Conservation (phyloP, 108 stramenopile species). For the Conticribra weissflogii region DNA sequence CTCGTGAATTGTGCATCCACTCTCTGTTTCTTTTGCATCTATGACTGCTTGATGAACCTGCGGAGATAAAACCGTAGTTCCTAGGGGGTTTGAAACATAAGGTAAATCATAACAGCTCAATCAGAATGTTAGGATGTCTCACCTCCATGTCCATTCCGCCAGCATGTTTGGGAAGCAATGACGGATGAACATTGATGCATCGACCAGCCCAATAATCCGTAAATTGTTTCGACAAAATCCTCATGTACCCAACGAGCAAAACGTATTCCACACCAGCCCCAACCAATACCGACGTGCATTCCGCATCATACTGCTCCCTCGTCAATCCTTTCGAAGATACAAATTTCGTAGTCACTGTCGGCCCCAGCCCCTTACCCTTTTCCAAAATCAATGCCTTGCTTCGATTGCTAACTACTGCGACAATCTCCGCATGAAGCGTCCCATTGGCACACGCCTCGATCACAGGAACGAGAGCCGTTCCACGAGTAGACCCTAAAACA, state of each 20-base stretch:
- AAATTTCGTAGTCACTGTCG: slow-evolving; percentile 82
- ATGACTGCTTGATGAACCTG: slow-evolving; percentile 97
- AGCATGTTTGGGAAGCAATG: slow-evolving; percentile 96
- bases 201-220: slow-evolving; percentile 89
- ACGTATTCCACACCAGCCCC: slow-evolving; percentile 94
- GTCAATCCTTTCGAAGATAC: slow-evolving; percentile 80
- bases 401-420: slow-evolving; percentile 92
- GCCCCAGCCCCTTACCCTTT: slow-evolving; percentile 86
- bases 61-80: neutral
- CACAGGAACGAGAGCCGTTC: slow-evolving; percentile 93
- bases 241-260: slow-evolving; percentile 98
- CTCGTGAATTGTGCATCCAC: slow-evolving; percentile 98
- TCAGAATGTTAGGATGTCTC: slow-evolving; percentile 12
- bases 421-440: slow-evolving; percentile 88
- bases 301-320: slow-evolving; percentile 93
- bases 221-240: slow-evolving; percentile 92
- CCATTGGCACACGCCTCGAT: slow-evolving; percentile 90
- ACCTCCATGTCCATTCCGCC: slow-evolving; percentile 97
- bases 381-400: slow-evolving; percentile 84
- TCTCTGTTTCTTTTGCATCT: slow-evolving; percentile 90
- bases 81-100: no score
- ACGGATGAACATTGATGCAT: slow-evolving; percentile 99
- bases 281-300: slow-evolving; percentile 88
- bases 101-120: neutral
- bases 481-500: slow-evolving; percentile 95